Percentiles rank a stretch among this genome's conserved stretches.
Conservation (phyloP, 441 rosid species). For the Eutrema salsugineum region DNA sequence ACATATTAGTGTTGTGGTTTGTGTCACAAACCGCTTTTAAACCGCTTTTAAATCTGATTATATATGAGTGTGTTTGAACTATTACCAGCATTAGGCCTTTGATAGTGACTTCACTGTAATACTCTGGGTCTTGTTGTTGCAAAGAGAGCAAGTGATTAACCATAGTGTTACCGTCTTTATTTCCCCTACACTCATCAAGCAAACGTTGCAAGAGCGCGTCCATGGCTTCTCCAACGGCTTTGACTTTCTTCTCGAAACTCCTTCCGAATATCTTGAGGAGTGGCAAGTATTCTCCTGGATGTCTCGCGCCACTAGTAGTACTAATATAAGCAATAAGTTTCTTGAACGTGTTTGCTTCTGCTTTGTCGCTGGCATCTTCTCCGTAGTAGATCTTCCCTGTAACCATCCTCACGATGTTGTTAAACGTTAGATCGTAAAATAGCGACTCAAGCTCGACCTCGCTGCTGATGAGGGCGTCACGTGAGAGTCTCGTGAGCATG, state of each 20-base stretch:
- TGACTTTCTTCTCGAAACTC: conserved; percentile 26
- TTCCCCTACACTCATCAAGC: conserved; percentile 19
- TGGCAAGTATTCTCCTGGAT: conserved; percentile 31
- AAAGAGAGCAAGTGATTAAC: conserved; percentile 35
- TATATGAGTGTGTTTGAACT: background rate
- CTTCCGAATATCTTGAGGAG: conserved; percentile 21
- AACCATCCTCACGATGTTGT: conserved; percentile 29
- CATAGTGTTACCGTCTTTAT: conserved; percentile 19
- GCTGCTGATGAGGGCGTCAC: background rate
- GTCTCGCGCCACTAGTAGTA: conserved; percentile 15
- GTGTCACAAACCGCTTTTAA: too few relatives aligned
- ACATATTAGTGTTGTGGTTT: too few relatives aligned
- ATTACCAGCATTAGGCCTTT: conserved; percentile 42
- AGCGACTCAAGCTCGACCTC: conserved; percentile 16
- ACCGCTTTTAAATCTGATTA: too few relatives aligned
- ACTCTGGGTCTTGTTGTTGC: conserved; percentile 38
- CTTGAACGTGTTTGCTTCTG: conserved; percentile 15
- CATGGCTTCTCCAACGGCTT: conserved; percentile 18
- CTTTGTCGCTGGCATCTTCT: background rate
- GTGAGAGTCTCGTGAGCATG: conserved; percentile 4
- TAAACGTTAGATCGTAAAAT: conserved; percentile 14
- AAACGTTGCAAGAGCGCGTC: conserved; percentile 32
- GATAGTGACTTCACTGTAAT: conserved; percentile 43
- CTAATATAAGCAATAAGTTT: background rate
- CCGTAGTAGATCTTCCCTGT: conserved; percentile 24